Evolutionary conservation across 345 rosid genomes (phyloP), one percentile per base, ranked within the genome.

Genomic region (Populus pruinosa): DNA sequence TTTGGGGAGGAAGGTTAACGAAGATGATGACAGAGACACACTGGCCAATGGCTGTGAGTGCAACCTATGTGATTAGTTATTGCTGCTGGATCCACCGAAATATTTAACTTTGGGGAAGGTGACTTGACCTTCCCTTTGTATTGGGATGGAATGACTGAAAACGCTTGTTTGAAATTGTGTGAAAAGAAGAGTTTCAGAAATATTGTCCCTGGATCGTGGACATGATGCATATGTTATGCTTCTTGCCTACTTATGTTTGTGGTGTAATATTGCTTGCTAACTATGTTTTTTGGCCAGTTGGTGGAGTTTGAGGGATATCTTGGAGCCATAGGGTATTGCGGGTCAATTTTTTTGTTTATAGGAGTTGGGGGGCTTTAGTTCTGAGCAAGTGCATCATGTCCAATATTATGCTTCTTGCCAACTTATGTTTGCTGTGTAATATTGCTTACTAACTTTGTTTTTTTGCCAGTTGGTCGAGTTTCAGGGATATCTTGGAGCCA

Each of bases 1-100:
- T 94, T 92, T 84, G 98, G 98, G 64, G 97, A 94, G 90, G 98
- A 94, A 83, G 98, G 98, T 79, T 94, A 77, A 90, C 70, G 76
- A 39, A 74, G 61, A 27, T 27, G 23, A 65, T 38, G 20, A 74
- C 20, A 17, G 21, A 29, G 39, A 67, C 74, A 21, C 23, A 43
- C 18, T 31, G 78, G 84, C 73, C 67, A 78, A 44, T 64, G 55
- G 79, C 68, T 69, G 84, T 74, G 84, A 79, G 83, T 86, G 77
- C 73, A 74, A 55, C 75, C 74, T 71, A 80, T 72, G 66, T 80
- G 71, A 79, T 85, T 84, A 84, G 76, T 72, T 73, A 67, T 80
- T 71, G 56, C 83, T 29, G 68, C 27, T 79, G 82, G 86, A 79
- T 79, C 82, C 36, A 49, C 72, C 77, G 72, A 79, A 31, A 74